phyloP scores from a whole-genome alignment of 2,329 filamentous ascomycete genomes.

The Colletotrichum tanaceti region DNA sequence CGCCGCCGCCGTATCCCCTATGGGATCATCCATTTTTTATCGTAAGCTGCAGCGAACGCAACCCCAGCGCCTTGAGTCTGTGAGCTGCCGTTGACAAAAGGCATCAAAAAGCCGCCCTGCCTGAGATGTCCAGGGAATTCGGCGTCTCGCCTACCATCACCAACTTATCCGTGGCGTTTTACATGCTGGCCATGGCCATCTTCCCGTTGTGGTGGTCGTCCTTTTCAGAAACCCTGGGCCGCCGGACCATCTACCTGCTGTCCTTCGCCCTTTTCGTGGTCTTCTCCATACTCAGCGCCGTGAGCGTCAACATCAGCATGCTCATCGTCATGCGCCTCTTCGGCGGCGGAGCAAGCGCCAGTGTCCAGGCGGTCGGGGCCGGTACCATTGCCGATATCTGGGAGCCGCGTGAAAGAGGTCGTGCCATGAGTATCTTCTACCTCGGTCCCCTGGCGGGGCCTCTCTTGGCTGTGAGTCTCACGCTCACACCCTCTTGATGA shows the following conservation, averaged over 20 bases:
- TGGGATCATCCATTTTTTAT: conserved; percentile 87
- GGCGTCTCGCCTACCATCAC: conserved; percentile 72
- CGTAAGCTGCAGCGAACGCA: conserved; percentile 62
- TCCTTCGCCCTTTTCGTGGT: conserved; percentile 79
- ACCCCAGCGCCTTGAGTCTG: background rate
- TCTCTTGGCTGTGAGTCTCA: conserved; percentile 62
- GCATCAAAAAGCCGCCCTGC: conserved; percentile 69
- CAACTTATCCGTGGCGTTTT: conserved; percentile 81
- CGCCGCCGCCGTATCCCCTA: conserved; percentile 80
- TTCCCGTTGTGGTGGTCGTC: conserved; percentile 90
- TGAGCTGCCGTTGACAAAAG: conserved; percentile 32
- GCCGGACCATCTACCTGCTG: conserved; percentile 81
- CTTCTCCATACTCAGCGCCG: conserved; percentile 76
- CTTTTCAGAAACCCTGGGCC: conserved; percentile 79
- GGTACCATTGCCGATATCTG: conserved; percentile 87
- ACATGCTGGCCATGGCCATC: conserved; percentile 86
- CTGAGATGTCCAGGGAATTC: conserved; percentile 71
- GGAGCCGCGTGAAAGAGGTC: conserved; percentile 77
- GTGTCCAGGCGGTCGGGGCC: conserved; percentile 84
- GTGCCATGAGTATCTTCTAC: conserved; percentile 87
- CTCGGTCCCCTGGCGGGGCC: conserved; percentile 82
- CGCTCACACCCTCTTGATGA: background rate
- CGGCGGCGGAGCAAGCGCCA: conserved; percentile 80
- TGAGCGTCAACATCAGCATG: conserved; percentile 78
- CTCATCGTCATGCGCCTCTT: conserved; percentile 81